These are phyloP conservation scores for Neurospora pannonica DNA, from an alignment of 495 filamentous ascomycete species.

Conservation along the genomic window DNA sequence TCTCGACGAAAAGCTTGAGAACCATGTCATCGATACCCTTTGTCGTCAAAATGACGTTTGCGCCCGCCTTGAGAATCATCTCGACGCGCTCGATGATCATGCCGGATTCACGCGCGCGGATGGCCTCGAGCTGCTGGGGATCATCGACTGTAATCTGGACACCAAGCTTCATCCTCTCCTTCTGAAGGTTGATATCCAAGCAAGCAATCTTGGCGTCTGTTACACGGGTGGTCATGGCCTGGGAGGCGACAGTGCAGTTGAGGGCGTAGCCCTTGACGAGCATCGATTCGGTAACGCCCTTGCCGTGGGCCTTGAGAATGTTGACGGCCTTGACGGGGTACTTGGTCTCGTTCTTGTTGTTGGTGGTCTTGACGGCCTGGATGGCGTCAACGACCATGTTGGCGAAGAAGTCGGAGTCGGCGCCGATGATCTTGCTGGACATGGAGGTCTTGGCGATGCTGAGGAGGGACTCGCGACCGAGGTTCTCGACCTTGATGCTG, in stretches of 20 bases:
- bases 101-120: conserved; percentile 79
- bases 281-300: conserved; percentile 79
- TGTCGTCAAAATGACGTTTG: conserved; percentile 92
- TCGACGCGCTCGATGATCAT: conserved; percentile 93
- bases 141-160: conserved; percentile 98
- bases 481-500: conserved; percentile 82
- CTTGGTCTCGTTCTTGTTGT: conserved; percentile 82
- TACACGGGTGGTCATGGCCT: conserved; percentile 93
- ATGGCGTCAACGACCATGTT: conserved; percentile 97
- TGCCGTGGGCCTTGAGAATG: conserved; percentile 94
- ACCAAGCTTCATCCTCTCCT: conserved; percentile 97
- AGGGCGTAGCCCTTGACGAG: conserved; percentile 94
- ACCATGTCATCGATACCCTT: conserved; percentile 97
- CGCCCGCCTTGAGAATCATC: conserved; percentile 95
- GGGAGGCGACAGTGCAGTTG: conserved; percentile 97
- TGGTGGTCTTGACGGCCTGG: conserved; percentile 84
- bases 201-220: conserved; percentile 94
- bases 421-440: conserved; percentile 97
- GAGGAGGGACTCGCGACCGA: conserved; percentile 80
- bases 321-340: conserved; percentile 99
- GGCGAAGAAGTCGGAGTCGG: conserved; percentile 93
- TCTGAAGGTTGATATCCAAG: conserved; percentile 96
- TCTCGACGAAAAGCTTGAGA: conserved; percentile 90
- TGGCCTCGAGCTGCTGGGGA: conserved; percentile 93
- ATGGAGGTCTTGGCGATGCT: conserved; percentile 98